Conservation (phyloP, 2,329 filamentous ascomycete genomes). For the Diaporthe citri region DNA sequence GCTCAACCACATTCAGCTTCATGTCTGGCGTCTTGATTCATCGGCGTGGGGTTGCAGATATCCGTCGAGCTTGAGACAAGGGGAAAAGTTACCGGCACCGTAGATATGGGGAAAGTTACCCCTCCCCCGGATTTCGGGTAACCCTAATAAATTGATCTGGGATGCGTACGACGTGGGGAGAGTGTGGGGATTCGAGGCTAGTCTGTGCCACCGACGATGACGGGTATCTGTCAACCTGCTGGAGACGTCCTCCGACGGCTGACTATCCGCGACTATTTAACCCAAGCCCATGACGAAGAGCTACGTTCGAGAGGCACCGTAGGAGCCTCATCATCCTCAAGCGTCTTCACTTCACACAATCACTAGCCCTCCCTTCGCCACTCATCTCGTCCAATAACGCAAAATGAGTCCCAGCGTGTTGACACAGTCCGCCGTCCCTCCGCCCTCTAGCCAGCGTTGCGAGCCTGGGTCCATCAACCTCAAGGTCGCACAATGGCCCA, state of each 20-base stretch:
- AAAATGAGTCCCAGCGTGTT: conserved; percentile 35
- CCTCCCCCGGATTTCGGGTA: conserved; percentile 33
- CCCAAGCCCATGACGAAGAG: too few species aligned
- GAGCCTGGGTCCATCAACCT: conserved; percentile 68
- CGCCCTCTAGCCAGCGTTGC: conserved; percentile 38
- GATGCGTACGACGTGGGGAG: conserved; percentile 14
- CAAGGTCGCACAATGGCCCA: conserved; percentile 57
- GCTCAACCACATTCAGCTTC: not conserved
- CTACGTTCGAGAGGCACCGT: not conserved
- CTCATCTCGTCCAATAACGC: not conserved
- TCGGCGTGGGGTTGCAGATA: not conserved
- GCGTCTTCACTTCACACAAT: not conserved
- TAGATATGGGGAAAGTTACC: not conserved
- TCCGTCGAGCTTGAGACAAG: not conserved
- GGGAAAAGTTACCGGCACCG: not conserved
- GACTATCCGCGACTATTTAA: not conserved
- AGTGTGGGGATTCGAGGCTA: conserved; percentile 11
- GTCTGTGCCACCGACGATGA: not conserved
- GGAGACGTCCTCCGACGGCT: not conserved
- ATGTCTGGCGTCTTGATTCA: not conserved
- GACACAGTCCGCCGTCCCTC: not conserved
- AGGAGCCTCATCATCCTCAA: not conserved
- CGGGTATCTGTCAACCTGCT: conserved; percentile 35
- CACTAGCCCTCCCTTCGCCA: not conserved
- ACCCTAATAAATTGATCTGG: conserved; percentile 1